Conservation (phyloP, 805 yeast genomes). For the Candida andamanensis region DNA sequence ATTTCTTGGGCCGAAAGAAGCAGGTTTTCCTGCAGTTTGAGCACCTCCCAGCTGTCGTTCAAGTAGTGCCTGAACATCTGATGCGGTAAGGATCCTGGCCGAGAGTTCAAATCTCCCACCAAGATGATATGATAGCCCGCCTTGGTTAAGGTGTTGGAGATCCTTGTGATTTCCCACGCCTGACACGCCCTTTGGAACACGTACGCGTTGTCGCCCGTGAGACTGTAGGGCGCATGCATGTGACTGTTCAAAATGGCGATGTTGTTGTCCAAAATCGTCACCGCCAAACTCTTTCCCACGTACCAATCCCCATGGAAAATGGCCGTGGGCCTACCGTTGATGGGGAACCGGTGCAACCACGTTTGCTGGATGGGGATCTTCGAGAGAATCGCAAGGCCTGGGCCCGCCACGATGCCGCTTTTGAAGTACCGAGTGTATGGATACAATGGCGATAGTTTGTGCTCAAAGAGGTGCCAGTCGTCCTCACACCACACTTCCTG, state of each 20-base stretch:
- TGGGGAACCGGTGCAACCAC: constrained; percentile 77
- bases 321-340: constrained; percentile 93
- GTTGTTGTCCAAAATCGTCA: constrained; percentile 55
- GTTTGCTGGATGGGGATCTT: constrained; percentile 78
- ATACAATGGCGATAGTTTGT: constrained; percentile 39
- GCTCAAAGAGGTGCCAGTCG: constrained; percentile 69
- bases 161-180: constrained; percentile 87
- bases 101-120: constrained; percentile 90
- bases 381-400: constrained; percentile 84
- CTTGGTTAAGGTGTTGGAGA: constrained; percentile 53
- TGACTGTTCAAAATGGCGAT: constrained; percentile 86
- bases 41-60: constrained; percentile 75
- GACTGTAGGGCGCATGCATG: constrained; percentile 90
- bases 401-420: constrained; percentile 87
- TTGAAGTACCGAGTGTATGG: constrained; percentile 69
- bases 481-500: constrained; percentile 90
- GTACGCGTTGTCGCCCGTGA: constrained; percentile 82
- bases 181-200: constrained; percentile 88
- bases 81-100: constrained; percentile 82
- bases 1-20: constrained; percentile 13
- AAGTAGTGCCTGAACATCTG: constrained; percentile 68
- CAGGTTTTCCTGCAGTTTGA: constrained; percentile 25
- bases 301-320: constrained; percentile 95
- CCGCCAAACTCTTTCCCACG: constrained; percentile 86
- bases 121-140: constrained; percentile 84